Evolutionary conservation across 1,139 yeast species (phyloP), one percentile per base, ranked within the genome.

Genomic region (Blastobotrys ciferrii): DNA sequence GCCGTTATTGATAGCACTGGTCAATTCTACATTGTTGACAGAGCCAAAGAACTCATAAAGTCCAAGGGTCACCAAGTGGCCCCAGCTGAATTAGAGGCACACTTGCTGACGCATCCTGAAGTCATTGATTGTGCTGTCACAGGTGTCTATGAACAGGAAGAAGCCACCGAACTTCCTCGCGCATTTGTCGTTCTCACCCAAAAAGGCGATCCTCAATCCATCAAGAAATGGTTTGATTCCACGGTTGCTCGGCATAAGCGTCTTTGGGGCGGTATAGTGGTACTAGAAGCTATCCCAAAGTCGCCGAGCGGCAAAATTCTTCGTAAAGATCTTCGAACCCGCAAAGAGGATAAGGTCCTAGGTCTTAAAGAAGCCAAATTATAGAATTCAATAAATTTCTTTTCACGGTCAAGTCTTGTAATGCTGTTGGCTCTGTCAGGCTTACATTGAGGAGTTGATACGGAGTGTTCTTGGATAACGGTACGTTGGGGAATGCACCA

Each of bases 31-130:
- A 82, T 86, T 50, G 78, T 86, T 50, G 95, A 86, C 64, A 74
- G 95, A 51, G 86, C 83, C 42, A 86, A 86, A 70, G 87, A 85
- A 64, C 81, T 85, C 66, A 86, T 85, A 74, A 85, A 86, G 66
- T 73, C 87, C 6, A 91, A 86, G 67, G 94, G 92, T 51, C 91
- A 85, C 64, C 87, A 86, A 64, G 82, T 86, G 32, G 84, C 92
- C 0, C 92, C 94, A 1, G 94, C 87, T 53, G 84, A 81, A 64
- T 78, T 86, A 46, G 94, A 86, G 62, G 83, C 80, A 55, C 66
- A 74, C 17, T 80, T 85, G 54, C 68, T 84, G 38, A 71, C 82
- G 7, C 61, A 65, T 48, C 63, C 65, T n/a, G 49, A 53, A 15
- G 68, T 69, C 11, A 55, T 55, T 2, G 73, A 69, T 49, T 60